Base-by-base conservation (phyloP, 495 filamentous ascomycete species). In the Aspergillus taichungensis region DNA sequence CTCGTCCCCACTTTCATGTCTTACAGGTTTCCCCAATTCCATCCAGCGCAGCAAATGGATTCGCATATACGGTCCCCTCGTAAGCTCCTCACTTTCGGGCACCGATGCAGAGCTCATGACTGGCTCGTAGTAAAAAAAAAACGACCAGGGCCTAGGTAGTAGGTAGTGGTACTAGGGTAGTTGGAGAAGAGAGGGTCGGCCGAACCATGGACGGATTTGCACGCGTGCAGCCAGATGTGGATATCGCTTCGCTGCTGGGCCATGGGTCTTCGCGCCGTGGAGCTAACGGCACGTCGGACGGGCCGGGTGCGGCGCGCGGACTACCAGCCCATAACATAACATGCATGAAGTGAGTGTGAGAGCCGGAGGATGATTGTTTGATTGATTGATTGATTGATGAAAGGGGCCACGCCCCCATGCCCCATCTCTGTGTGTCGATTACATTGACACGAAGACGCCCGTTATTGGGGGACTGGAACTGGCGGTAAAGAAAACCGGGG, bases 291-390 rank as follows among this genome's bases (percentile, higher is more conserved):
- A 57, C 41, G 52, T 34, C 51, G 51, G 47, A 57, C 54, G 54
- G 57, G 42, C 51, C 49, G 57, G 45, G 39, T 55, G 49, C 49
- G 55, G 49, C 36, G 42, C 48, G 54, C 54, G 52, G 53, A 51
- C 50, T 49, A 45, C 38, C 40, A 41, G 45, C 43, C 18, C 18
- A 55, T 46, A 42, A 43, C 46, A 58, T 49, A 52, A 41, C 18
- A 58, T 53, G 55, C 55, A 57, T 37, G 55, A 50, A 51, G 50
- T 30, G 46, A 42, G 46, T n/a, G 39, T 49, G 46, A 45, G 44
- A 49, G 38, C 6, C 35, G 43, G 41, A 35, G 41, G 42, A 24
- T 24, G 18, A 24, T 24, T 24, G 18, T 2, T 24, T 24, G 18
- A 24, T 24, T 24, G 18, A 24, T 24, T 24, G 18, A 24, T 24